Evolutionary conservation across 371 early-diverging fungal genomes (phyloP), one percentile per base, ranked within the genome.

Genomic region (Actinomucor elegans): DNA sequence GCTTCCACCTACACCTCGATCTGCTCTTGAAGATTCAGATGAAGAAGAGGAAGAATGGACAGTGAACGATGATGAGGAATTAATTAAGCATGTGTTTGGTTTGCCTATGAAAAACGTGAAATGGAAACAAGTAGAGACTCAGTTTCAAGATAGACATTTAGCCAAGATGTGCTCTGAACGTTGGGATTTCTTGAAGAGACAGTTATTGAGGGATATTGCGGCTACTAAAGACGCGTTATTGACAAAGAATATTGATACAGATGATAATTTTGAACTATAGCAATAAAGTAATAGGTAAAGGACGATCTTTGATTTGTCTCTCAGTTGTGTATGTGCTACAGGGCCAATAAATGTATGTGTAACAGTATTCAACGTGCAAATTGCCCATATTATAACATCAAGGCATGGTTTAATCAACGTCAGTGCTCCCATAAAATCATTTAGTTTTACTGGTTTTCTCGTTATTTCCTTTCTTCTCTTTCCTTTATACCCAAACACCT

Each of bases 21-120:
- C 47, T 44, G 45, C 49, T 5, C 21, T 41, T 12, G 57, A 56
- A 35, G 56, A 48, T 8, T 45, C 45, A 50, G 28, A 37, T 27
- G 69, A 69, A 20, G 67, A 73, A 21, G 60, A 65, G 10, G 37
- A 37, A 23, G 48, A 38, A 46, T 63, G 63, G 63, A 45, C 54
- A 31, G n/a, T 57, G 6, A 41, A 57, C 2, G 63, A 63, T 7
- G 63, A 63, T 34, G 53, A 48, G 11, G 29, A 35, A 8, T n/a
- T 63, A 21, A 21, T 63, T 26, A 32, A 43, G 24, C 57, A 57
- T 43, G 58, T 63, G 8, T 20, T 63, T n/a, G 33, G 34, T 31
- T 21, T 49, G 20, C 49, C 49, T 23, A 12, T 34, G 6, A 56
- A 48, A 15, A 33, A 56, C 36, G n/a, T 56, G 80, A 36, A 85